Evolutionary conservation across 1,284 basidiomycete genomes (phyloP).

Genomic region (Stereum hirsutum): DNA sequence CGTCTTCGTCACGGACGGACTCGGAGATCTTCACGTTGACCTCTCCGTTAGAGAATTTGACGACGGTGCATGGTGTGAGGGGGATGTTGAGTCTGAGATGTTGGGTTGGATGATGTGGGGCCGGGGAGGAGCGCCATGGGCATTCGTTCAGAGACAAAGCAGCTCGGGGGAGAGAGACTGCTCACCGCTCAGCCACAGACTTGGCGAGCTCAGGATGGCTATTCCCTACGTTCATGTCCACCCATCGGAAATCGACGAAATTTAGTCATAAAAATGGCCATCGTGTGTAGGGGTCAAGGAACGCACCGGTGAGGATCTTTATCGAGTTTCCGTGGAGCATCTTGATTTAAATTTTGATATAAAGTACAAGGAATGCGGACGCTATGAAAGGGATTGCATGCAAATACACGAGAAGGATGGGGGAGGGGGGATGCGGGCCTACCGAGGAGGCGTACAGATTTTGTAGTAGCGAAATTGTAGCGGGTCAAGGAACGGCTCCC

Average conservation of each 20-base stretch:
- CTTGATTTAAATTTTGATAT: constrained; percentile 6
- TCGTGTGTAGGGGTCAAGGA: too few relatives aligned
- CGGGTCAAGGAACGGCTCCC: too few relatives aligned
- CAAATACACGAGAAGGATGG: background rate
- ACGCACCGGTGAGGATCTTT: constrained; percentile 83
- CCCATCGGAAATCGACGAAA: constrained; percentile 3
- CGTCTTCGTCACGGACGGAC: constrained; percentile 95
- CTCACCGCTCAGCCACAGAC: constrained; percentile 92
- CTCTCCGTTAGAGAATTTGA: constrained; percentile 95
- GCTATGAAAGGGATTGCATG: too few relatives aligned
- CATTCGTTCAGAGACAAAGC: too few relatives aligned
- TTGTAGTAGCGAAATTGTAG: too few relatives aligned
- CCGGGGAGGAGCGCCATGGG: constrained; percentile 84
- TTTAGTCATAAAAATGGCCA: too few relatives aligned
- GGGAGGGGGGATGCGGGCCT: too few relatives aligned
- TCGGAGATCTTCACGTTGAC: constrained; percentile 89
- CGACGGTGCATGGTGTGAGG: constrained; percentile 85
- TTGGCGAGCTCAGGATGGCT: constrained; percentile 96
- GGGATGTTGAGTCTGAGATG: constrained; percentile 84
- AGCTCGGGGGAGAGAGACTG: constrained; percentile 39
- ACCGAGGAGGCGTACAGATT: too few relatives aligned
- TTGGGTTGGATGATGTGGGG: constrained; percentile 82
- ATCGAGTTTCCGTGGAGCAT: constrained; percentile 93
- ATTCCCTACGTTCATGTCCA: constrained; percentile 60
- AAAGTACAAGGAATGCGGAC: too few relatives aligned